Evolutionary conservation across 805 yeast genomes (phyloP), one percentile per base, ranked within the genome.

Genomic region (Barnettozyma wickerhamii): DNA sequence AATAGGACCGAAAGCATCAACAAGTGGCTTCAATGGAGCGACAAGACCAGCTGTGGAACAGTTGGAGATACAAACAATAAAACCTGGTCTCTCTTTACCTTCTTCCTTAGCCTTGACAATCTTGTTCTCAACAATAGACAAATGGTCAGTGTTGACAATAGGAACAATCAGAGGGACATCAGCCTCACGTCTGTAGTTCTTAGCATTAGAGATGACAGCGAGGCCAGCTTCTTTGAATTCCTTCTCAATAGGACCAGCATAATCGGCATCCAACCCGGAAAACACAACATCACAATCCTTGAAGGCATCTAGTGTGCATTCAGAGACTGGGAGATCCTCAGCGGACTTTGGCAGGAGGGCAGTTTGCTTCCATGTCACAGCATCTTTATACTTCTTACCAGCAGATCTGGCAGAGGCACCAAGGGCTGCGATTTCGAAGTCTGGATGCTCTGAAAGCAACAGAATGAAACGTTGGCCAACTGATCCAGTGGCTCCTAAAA

Each of bases 31-130:
- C 60, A 93, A 72, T 36, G 98, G 98, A 12, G 96, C 96, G 17
- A 93, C 98, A 42, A 93, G 72, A 31, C 98, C 98, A 5, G 98
- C 99, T 28, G 99, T 93, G 35, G 98, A 90, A 70, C 99, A 93
- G 73, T 93, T 93, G 45, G 98, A 90, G 59, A 91, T 93, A 69
- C 99, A 93, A 34, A 91, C 81, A 51, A 88, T 84, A 65, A 77
- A 87, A 34, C 99, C 99, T 43, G 81, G 80, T 59, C 68, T 78
- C 56, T 66, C 59, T 48, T 71, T 69, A 37, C 84, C 84, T 7
- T 63, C 64, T 20, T 72, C 71, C 51, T 71, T 70, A 27, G 89
- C 82, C 18, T 63, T 71, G 13, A 63, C 63, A 19, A 81, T 68
- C 51, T 75, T 75, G 40, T 75, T 66, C 53, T 77, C 84, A 40